These are phyloP conservation scores for Gaeumannomyces tritici DNA, from an alignment of 2,329 filamentous ascomycete genomes.

Conservation along the genomic window DNA sequence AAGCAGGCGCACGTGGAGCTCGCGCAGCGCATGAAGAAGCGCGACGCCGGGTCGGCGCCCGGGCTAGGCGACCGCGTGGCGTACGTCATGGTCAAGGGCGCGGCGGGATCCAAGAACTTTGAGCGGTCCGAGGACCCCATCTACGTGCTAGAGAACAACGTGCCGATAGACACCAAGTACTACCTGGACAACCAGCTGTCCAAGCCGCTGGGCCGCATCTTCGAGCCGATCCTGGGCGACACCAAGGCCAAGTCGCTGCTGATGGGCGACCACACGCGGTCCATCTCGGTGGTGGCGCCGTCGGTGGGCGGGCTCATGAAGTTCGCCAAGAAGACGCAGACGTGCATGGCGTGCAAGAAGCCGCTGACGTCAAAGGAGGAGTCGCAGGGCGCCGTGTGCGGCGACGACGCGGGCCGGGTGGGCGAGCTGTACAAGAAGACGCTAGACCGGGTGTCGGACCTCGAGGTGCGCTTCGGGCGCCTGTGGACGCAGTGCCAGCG, in stretches of 20 bases:
- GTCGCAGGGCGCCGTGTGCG: slow-evolving; percentile 68
- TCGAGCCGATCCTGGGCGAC: slow-evolving; percentile 94
- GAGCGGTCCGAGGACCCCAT: slow-evolving; percentile 96
- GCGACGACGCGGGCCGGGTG: slow-evolving; percentile 72
- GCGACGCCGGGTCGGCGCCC: slow-evolving; percentile 88
- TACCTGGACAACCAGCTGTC: slow-evolving; percentile 97
- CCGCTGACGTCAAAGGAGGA: slow-evolving; percentile 74
- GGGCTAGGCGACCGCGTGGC: slow-evolving; percentile 91
- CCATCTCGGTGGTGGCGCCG: slow-evolving; percentile 85
- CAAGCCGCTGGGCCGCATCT: slow-evolving; percentile 89
- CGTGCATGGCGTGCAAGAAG: slow-evolving; percentile 99
- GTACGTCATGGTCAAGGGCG: slow-evolving; percentile 94
- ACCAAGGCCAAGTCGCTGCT: slow-evolving; percentile 71
- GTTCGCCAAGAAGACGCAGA: slow-evolving; percentile 94
- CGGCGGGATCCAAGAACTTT: slow-evolving; percentile 85
- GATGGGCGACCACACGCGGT: slow-evolving; percentile 88
- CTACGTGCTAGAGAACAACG: slow-evolving; percentile 92
- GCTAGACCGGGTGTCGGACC: slow-evolving; percentile 75
- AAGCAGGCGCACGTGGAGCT: slow-evolving; percentile 97
- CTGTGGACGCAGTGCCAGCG: slow-evolving; percentile 98
- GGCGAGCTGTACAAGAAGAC: slow-evolving; percentile 93
- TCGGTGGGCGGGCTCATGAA: slow-evolving; percentile 94
- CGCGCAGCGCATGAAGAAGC: slow-evolving; percentile 92
- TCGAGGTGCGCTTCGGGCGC: slow-evolving; percentile 85
- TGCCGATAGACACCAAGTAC: slow-evolving; percentile 96